Evolutionary conservation across 2,329 filamentous ascomycete species (phyloP), one percentile per base, ranked within the genome.

Genomic region (Pestalotiopsis sp.): DNA sequence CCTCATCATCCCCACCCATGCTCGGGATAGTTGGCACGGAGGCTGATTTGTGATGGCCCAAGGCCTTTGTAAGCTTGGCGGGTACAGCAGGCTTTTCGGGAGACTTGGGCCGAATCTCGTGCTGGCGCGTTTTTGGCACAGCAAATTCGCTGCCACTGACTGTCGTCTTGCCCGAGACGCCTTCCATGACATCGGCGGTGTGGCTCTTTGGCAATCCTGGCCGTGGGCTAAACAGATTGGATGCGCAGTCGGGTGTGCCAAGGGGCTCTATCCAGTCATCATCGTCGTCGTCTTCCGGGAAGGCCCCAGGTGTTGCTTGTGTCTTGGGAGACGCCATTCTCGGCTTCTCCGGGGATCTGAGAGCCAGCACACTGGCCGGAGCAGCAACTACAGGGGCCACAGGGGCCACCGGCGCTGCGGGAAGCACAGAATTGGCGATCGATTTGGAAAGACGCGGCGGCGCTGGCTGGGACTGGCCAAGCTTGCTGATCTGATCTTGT

Each of bases 401-500:
- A 20, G 68, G 55, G n/a, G 61, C 76, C 35, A 78, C 71, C 14
- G 58, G 17, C 7, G 30, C 58, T 40, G 58, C 11, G 13, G 58
- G 58, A 2, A 61, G 30, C 17, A 39, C 58, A 14, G 79, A 70
- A 68, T 78, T 81, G 3, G 81, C 78, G 9, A 83, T 79, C 1
- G 83, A 84, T 69, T 87, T 88, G 1, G 85, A 83, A 17, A 81
- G 78, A 48, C 84, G 81, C 20, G 81, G 75, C 62, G 81, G 80
- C 58, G 79, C 83, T 4, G 85, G 78, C 68, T 88, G 87, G 0
- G 84, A 83, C 72, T 91, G 87, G 17, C 88, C 88, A 63, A 91
- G 81, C 81, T 87, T 87, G 75, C 90, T 97, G 73, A 99, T 98
- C 73, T 94, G 94, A 74, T 98, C 95, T 71, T 97, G 94, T 17